These are phyloP conservation scores for Tulasnella sp. DNA, from an alignment of 768 basidiomycete species.

Conservation along the genomic window DNA sequence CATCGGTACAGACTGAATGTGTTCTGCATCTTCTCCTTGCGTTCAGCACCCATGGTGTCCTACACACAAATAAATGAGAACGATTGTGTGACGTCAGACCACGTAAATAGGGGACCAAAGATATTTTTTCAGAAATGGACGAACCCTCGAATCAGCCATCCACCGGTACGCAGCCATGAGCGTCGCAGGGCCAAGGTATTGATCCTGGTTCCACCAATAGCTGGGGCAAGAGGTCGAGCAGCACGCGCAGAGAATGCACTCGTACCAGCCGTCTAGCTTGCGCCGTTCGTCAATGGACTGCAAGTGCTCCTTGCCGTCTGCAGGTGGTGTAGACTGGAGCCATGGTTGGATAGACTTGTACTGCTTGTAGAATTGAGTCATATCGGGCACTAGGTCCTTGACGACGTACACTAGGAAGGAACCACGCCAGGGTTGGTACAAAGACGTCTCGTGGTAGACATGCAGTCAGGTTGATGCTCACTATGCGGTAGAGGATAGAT, in stretches of 20 bases:
- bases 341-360: conserved; percentile 99
- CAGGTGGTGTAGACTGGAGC: conserved; percentile 86
- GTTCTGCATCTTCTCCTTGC: conserved; percentile 90
- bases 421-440: background rate
- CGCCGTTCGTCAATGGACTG: conserved; percentile 85
- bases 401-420: conserved; percentile 81
- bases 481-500: conserved; percentile 97
- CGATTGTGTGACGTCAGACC: background rate
- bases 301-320: conserved; percentile 66
- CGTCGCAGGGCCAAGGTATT: conserved; percentile 94
- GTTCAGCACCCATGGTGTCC: conserved; percentile 66
- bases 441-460: background rate
- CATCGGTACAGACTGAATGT: conserved; percentile 94
- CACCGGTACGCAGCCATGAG: conserved; percentile 95
- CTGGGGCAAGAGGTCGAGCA: conserved; percentile 96
- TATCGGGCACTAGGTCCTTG: conserved; percentile 93
- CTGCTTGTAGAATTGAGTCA: conserved; percentile 93
- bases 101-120: background rate
- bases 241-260: conserved; percentile 94
- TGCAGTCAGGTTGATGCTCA: conserved; percentile 34
- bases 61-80: conserved; percentile 26
- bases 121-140: conserved; percentile 27
- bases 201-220: conserved; percentile 99
- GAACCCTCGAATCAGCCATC: conserved; percentile 91
- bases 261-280: conserved; percentile 96